A percentile compares a stretch with the other conserved stretches of the same genome.
phyloP scores from a whole-genome alignment of 306 rosid genomes.

The Cicer yamashitae region DNA sequence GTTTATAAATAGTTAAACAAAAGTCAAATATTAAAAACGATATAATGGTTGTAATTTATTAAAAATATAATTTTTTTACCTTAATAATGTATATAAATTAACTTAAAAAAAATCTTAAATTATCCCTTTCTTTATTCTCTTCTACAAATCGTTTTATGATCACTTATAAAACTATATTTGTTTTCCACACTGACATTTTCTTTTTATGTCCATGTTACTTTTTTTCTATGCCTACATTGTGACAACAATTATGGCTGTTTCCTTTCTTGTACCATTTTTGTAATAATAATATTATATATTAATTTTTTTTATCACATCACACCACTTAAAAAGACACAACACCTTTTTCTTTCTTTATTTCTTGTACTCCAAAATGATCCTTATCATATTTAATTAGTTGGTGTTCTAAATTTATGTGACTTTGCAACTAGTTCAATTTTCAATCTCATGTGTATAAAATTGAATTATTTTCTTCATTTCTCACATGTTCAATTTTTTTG shows the following conservation, averaged over 20 bases:
- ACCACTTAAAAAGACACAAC: constrained; percentile 11
- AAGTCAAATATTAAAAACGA: too few relatives aligned
- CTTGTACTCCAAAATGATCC: constrained; percentile 28
- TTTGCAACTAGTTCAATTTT: constrained; percentile 33
- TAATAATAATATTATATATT: constrained; percentile 39
- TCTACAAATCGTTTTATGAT: constrained; percentile 44
- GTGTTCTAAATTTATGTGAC: constrained; percentile 18
- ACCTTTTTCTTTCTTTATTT: constrained; percentile 41
- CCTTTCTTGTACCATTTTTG: constrained; percentile 52
- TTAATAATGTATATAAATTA: too few relatives aligned
- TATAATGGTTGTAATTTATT: too few relatives aligned
- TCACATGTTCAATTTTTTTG: constrained; percentile 32
- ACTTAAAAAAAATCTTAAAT: not conserved
- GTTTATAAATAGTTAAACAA: too few relatives aligned
- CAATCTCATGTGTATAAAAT: constrained; percentile 35
- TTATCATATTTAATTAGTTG: constrained; percentile 41
- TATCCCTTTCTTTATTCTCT: constrained; percentile 41
- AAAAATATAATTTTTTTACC: too few relatives aligned
- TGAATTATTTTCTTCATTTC: constrained; percentile 33
- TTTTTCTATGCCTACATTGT: constrained; percentile 60
- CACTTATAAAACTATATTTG: constrained; percentile 42
- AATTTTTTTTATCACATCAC: constrained; percentile 33
- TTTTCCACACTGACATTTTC: constrained; percentile 45
- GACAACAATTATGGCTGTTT: constrained; percentile 72
- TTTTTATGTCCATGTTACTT: constrained; percentile 45